Conservation (phyloP, 441 rosid species). For the Daphne laureola region DNA sequence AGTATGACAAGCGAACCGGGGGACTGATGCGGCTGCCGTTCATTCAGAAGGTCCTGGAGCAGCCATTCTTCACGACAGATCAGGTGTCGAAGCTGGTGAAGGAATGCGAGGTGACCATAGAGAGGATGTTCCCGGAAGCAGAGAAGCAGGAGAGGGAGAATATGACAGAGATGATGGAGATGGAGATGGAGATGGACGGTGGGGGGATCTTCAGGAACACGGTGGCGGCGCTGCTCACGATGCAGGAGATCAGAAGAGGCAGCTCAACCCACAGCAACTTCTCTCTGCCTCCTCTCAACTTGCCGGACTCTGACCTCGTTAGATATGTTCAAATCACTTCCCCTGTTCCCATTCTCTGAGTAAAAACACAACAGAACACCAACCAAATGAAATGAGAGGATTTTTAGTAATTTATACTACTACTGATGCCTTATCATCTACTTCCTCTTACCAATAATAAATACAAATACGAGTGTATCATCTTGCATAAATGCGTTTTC, state of each 20-base stretch:
- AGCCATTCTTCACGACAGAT: constrained; percentile 77
- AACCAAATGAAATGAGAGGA: too few species aligned
- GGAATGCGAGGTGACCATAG: constrained; percentile 62
- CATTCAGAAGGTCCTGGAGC: constrained; percentile 55
- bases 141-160: constrained; percentile 15
- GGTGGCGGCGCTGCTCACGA: constrained; percentile 58
- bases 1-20: constrained; percentile 73
- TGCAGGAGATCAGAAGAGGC: constrained; percentile 71
- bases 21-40: constrained; percentile 46
- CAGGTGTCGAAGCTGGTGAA: constrained; percentile 58
- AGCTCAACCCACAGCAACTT: constrained; percentile 59
- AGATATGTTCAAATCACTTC: constrained; percentile 34
- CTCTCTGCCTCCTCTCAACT: constrained; percentile 64
- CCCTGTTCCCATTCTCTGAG: constrained; percentile 42
- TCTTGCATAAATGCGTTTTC: too few species aligned
- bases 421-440: too few species aligned
- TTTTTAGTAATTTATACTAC: too few species aligned
- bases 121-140: constrained; percentile 35
- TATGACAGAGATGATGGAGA: constrained; percentile 21
- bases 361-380: background rate
- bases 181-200: constrained; percentile 28
- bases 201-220: constrained; percentile 71
- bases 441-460: too few species aligned
- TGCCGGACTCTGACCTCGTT: constrained; percentile 46
- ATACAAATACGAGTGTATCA: too few species aligned